Base-by-base conservation (phyloP, 2,329 filamentous ascomycete genomes). In the Cladosporium sp. region DNA sequence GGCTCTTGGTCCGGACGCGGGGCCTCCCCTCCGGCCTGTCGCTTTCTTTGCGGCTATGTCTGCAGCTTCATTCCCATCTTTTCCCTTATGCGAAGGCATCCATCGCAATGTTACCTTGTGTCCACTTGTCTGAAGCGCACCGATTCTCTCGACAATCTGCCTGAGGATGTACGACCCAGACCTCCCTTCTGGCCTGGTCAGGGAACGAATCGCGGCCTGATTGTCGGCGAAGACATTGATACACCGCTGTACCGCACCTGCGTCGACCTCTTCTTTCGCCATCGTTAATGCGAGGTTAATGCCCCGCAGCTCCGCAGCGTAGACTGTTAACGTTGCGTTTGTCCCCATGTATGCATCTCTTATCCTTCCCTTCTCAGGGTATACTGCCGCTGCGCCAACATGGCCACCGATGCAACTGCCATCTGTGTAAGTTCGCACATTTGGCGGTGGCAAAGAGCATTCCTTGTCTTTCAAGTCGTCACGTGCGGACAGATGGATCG, bases 401-500 rank as follows among this genome's bases (percentile, higher is more conserved):
- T 46, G 18, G 28, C 43, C 28, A n/a, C 43, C 5, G 3, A 46
- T 46, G 14, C 43, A 28, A 22, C 43, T 46, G 18, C 43, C 32
- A n/a, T 52, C 41, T n/a, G 49, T 52, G 22, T 52, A 52, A 31
- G 45, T 52, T n/a, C n/a, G n/a, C n/a, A n/a, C n/a, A n/a, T n/a
- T n/a, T n/a, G n/a, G n/a, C n/a, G n/a, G n/a, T n/a, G n/a, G n/a
- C n/a, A n/a, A n/a, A n/a, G n/a, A n/a, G n/a, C n/a, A n/a, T n/a
- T n/a, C n/a, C n/a, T n/a, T n/a, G n/a, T n/a, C n/a, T n/a, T n/a
- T n/a, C n/a, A n/a, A n/a, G n/a, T n/a, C n/a, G n/a, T n/a, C n/a
- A n/a, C n/a, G n/a, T n/a, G n/a, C n/a, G n/a, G n/a, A n/a, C n/a
- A n/a, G n/a, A n/a, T n/a, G n/a, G n/a, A n/a, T n/a, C n/a, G n/a